These are phyloP conservation scores for Collybiopsis luxurians DNA, from an alignment of 768 basidiomycete species.

Conservation along the genomic window DNA sequence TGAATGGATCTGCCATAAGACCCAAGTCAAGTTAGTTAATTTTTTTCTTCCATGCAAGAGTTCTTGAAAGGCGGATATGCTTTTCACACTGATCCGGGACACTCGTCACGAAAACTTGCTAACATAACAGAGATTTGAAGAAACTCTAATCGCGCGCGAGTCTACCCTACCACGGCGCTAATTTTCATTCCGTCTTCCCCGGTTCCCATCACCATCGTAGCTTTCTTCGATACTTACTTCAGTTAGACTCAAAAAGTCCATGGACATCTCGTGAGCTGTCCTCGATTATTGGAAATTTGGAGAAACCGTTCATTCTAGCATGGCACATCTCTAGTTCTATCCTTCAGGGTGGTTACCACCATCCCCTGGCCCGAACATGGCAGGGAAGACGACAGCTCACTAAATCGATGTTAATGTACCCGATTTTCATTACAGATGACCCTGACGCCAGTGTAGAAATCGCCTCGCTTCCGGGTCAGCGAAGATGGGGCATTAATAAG, in stretches of 20 bases:
- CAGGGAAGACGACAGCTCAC: constrained; percentile 78
- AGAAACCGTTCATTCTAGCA: constrained; percentile 11
- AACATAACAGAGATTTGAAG: too few relatives aligned
- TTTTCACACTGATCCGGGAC: too few relatives aligned
- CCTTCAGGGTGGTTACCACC: constrained; percentile 91
- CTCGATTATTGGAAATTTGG: neutral
- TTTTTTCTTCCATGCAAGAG: too few relatives aligned
- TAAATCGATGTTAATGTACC: constrained; percentile 98
- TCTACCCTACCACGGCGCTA: too few relatives aligned
- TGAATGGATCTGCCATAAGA: too few relatives aligned
- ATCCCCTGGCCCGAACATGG: constrained; percentile 86
- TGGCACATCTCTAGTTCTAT: constrained; percentile 53
- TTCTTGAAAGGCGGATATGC: too few relatives aligned
- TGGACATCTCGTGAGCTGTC: constrained; percentile 12
- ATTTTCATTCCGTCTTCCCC: too few relatives aligned
- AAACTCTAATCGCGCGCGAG: too few relatives aligned
- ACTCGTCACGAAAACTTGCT: too few relatives aligned
- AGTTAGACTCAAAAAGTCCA: neutral
- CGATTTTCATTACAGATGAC: constrained; percentile 97
- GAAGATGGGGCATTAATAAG: constrained; percentile 93
- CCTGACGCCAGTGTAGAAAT: constrained; percentile 82
- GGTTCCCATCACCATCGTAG: too few relatives aligned
- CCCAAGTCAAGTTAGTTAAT: too few relatives aligned
- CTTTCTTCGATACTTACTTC: too few relatives aligned
- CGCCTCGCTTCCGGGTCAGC: constrained; percentile 77